Evolutionary conservation across 108 stramenopile species (phyloP), one percentile per base, ranked within the genome.

Genomic region (Nannochloropsis gaditana): DNA sequence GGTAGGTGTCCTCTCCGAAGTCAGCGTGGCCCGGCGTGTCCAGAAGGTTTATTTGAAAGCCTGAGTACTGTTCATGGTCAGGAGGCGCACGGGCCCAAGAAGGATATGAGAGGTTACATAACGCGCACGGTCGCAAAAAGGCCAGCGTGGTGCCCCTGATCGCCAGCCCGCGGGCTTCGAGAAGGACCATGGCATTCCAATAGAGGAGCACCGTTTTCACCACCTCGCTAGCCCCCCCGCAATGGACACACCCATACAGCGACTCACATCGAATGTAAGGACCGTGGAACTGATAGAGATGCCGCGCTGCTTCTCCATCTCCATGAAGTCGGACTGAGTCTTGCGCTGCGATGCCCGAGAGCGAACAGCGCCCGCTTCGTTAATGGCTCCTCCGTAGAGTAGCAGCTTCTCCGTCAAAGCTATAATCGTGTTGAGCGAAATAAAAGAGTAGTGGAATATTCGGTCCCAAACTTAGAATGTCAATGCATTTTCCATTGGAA

Each of bases 371-470:
- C 97, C 97, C 5, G 97, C 97, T 88, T 96, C 95, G 85, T 96
- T 95, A 59, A 98, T 86, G 9, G 97, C 97, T 9, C 95, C 96
- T 45, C 92, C 92, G 80, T 96, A 95, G 17, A 98, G 90, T 0
- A 98, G 89, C 41, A 98, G 90, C 85, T 96, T 95, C 90, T 98
- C 97, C 21, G 96, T 98, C 94, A 98, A 94, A 84, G 97, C 59
- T 73, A n/a, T 73, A n/a, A n/a, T 73, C n/a, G 59, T 73, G 15
- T 8, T 15, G n/a, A 73, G 59, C 59, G 6, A 6, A 6, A n/a
- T 4, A 73, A 73, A 73, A 31, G 31, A 31, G n/a, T 6, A 73
- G n/a, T 73, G 59, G 0, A 0, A 73, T 73, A n/a, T 31, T 31
- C 31, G 31, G 31, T 31, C 31, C 31, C 31, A 31, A 31, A 31